phyloP scores from a whole-genome alignment of 371 early-diverging fungal species.

The Zychaea mexicana region DNA sequence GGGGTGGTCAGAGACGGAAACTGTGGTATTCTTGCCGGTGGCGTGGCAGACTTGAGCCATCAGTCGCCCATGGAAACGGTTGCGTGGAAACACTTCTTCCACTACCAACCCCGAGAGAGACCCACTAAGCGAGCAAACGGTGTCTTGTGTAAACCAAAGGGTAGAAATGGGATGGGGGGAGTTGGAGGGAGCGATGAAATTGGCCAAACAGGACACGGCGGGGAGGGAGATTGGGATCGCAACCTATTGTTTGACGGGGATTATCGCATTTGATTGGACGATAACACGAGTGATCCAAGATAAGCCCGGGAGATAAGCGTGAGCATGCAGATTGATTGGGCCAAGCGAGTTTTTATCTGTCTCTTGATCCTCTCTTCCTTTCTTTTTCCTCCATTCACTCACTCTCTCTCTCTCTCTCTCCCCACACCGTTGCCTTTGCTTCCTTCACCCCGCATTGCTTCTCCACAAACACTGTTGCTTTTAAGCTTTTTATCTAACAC shows the following conservation, averaged over 20 bases:
- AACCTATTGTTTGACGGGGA: slow-evolving; percentile 3
- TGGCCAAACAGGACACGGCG: not conserved
- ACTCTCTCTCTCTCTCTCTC: not conserved
- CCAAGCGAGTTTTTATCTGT: not conserved
- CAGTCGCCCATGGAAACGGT: no score
- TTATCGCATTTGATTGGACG: slow-evolving; percentile 1
- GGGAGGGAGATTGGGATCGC: not conserved
- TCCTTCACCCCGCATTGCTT: not conserved
- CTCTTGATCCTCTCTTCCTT: slow-evolving; percentile 1
- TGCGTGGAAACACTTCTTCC: no score
- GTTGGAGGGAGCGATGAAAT: not conserved
- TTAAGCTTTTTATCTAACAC: no score
- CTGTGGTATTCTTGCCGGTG: no score
- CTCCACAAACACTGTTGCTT: no score
- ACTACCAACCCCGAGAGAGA: not conserved
- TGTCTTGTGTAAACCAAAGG: no score
- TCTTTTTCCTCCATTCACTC: not conserved
- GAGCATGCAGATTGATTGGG: not conserved
- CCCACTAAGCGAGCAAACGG: not conserved
- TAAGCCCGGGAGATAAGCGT: slow-evolving; percentile 2
- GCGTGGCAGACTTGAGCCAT: no score
- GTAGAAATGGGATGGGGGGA: not conserved
- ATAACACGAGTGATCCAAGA: not conserved
- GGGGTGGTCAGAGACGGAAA: no score
- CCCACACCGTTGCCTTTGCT: not conserved